phyloP scores from a whole-genome alignment of 805 yeast genomes.

The Candida koratica region DNA sequence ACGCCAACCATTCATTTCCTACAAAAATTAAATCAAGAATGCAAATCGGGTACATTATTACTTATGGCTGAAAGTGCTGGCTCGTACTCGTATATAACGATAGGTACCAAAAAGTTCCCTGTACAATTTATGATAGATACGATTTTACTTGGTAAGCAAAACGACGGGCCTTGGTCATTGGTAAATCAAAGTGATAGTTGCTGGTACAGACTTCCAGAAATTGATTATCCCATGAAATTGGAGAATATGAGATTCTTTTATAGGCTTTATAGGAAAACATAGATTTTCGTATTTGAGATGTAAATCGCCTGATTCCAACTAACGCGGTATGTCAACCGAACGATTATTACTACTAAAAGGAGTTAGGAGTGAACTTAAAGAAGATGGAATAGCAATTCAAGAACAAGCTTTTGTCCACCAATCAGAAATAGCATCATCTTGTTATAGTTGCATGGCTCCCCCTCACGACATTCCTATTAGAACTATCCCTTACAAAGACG shows the following conservation, averaged over 20 bases:
- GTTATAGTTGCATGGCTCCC: constrained; percentile 1
- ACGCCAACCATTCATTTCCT: constrained; percentile 57
- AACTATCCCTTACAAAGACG: constrained; percentile 21
- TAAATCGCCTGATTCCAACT: too few species aligned
- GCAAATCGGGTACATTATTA: constrained; percentile 55
- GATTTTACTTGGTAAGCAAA: constrained; percentile 52
- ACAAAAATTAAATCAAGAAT: constrained; percentile 46
- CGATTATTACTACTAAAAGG: constrained; percentile 4
- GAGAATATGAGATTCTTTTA: constrained; percentile 88
- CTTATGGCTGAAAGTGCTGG: constrained; percentile 87
- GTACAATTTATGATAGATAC: constrained; percentile 77
- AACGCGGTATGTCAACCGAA: constrained; percentile 9
- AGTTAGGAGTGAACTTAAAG: constrained; percentile 1
- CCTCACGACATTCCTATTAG: background rate
- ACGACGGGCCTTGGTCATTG: constrained; percentile 61
- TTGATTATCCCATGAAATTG: constrained; percentile 60
- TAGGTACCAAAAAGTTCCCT: constrained; percentile 77
- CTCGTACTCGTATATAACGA: constrained; percentile 72
- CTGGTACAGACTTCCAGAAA: constrained; percentile 66
- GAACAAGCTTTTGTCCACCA: constrained; percentile 1
- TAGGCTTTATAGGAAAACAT: constrained; percentile 57
- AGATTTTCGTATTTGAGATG: too few species aligned
- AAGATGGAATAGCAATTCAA: constrained; percentile 3
- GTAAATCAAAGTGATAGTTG: constrained; percentile 66
- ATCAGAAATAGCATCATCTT: background rate